Percentiles rank a stretch among this genome's conserved stretches.
phyloP scores from a whole-genome alignment of 495 filamentous ascomycete genomes.

The Wilcoxina mikolae region DNA sequence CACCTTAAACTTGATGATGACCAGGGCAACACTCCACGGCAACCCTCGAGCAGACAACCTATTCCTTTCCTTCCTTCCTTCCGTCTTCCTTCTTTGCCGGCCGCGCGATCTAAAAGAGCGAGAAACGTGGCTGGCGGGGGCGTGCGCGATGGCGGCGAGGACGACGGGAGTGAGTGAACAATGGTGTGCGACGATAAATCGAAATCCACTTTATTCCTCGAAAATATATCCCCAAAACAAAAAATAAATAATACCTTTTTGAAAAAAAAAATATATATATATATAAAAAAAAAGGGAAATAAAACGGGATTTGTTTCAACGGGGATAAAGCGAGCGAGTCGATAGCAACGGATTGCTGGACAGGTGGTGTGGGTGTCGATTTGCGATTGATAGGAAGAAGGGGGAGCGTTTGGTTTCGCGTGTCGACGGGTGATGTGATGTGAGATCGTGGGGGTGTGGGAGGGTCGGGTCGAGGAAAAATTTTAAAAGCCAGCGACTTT shows the following conservation, averaged over 20 bases:
- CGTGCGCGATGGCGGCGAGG: not conserved
- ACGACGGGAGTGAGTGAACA: not conserved
- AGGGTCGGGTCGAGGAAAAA: no score
- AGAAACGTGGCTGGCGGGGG: not conserved
- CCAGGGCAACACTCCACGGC: not conserved
- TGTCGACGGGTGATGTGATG: no score
- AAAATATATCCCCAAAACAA: not conserved
- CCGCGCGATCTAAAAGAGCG: not conserved
- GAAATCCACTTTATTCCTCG: not conserved
- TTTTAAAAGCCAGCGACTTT: no score
- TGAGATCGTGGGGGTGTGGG: no score
- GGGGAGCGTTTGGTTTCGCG: no score
- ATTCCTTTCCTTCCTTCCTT: not conserved
- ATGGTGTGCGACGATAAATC: not conserved
- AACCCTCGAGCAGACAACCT: not conserved
- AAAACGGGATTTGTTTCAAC: not conserved
- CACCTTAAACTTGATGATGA: not conserved
- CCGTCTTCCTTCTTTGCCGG: not conserved
- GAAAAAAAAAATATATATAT: no score
- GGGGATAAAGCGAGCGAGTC: constrained; percentile 26
- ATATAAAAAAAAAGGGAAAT: not conserved
- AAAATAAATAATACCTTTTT: not conserved
- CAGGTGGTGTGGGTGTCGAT: not conserved
- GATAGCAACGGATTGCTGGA: constrained; percentile 13
- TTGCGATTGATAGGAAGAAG: no score